Evolutionary conservation across 257 asterid species (phyloP).

Genomic region (Solanum paucissectum): DNA sequence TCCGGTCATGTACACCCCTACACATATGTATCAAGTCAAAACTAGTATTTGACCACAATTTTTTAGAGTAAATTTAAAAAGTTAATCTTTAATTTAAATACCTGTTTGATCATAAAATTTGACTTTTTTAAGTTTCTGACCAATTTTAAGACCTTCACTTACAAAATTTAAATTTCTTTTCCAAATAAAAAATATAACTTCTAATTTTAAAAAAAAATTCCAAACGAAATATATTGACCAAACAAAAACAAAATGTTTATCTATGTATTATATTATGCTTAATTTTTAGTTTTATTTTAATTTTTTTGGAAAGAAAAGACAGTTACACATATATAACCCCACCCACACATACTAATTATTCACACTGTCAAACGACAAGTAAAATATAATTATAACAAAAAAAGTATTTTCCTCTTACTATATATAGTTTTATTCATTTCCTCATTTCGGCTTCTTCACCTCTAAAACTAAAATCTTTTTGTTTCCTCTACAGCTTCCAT

Average conservation of each 20-base stretch:
- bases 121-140: fast-evolving
- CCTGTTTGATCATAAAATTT: not conserved
- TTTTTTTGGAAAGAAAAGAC: not conserved
- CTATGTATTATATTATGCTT: not conserved
- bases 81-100: not conserved
- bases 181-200: not conserved
- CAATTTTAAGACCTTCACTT: not conserved
- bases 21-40: not conserved
- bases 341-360: not conserved
- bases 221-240: not conserved
- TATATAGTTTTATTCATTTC: not conserved
- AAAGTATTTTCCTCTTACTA: not conserved
- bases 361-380: not conserved
- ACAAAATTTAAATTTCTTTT: not conserved
- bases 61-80: not conserved
- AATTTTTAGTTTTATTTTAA: no score
- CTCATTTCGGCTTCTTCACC: not conserved
- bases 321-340: not conserved
- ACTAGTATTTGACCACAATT: not conserved
- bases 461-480: not conserved
- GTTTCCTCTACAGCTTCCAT: not conserved
- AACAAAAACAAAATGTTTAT: no score
- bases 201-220: no score
- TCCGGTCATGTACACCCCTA: no score
- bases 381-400: not conserved